phyloP scores from a whole-genome alignment of 305 asterid genomes.

The Salvia sclarea region DNA sequence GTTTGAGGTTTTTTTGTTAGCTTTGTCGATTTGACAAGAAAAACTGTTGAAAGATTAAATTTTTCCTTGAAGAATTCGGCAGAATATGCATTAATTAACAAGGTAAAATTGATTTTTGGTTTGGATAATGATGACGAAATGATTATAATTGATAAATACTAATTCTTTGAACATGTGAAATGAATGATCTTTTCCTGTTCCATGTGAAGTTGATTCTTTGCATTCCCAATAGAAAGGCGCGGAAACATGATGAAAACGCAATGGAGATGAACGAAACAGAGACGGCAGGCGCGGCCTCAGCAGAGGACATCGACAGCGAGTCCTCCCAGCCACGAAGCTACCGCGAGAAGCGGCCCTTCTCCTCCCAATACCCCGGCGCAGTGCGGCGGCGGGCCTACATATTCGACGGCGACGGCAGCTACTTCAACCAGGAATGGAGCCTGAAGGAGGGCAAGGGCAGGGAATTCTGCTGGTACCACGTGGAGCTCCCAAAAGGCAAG shows the following conservation, averaged over 20 bases:
- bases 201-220: background rate
- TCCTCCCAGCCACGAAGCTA: conserved; percentile 27
- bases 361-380: conserved; percentile 46
- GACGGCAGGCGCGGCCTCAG: conserved; percentile 33
- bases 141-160: background rate
- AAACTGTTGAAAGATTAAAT: background rate
- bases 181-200: background rate
- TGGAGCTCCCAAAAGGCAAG: conserved; percentile 86
- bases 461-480: conserved; percentile 98
- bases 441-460: conserved; percentile 68
- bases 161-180: background rate
- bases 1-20: background rate
- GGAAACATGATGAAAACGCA: background rate
- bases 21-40: background rate
- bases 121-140: background rate
- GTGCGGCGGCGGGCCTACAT: conserved; percentile 78
- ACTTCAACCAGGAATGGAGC: conserved; percentile 85
- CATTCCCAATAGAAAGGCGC: background rate
- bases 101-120: background rate
- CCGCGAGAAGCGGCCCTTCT: conserved; percentile 21
- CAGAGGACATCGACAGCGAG: conserved; percentile 53
- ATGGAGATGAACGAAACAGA: conserved; percentile 57
- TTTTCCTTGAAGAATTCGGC: conserved; percentile 3
- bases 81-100: background rate
- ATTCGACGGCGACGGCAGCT: conserved; percentile 86